Evolutionary conservation across 306 rosid genomes (phyloP), one percentile per base, ranked within the genome.

Genomic region (Lupinus albus): DNA sequence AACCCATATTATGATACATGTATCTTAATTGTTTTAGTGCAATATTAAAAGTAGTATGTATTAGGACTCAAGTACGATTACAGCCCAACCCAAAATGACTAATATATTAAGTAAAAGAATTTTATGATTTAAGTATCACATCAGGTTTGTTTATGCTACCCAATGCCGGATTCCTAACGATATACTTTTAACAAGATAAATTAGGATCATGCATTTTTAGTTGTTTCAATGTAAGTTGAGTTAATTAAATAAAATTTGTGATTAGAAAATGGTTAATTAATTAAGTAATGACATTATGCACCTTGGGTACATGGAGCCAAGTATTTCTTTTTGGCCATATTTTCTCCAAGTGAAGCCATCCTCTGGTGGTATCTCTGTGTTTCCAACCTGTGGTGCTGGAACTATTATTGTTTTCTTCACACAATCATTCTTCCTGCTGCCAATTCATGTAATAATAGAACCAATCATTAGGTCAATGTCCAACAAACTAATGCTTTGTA

Each of bases 291-390:
- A 5, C 0, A 2, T n/a, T n/a, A n/a, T 25, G 30, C 30, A 91
- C 97, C 96, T 91, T 32, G 91, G 94, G 52, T 75, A 68, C 33
- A 11, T 78, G 55, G 77, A 69, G 35, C 91, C 91, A 60, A 85
- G 83, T 11, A 91, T 91, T 70, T 85, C 96, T 70, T 91, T 91
- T 61, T 91, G 96, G 55, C 97, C 97, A 61, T 91, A 91, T 68
- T 91, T 91, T 30, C 97, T 75, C 96, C 97, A 91, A 3, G 89
- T 85, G 75, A 67, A 87, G 5, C 89, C 89, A 55, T 88, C 97
- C 3, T 91, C 97, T 0, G 87, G 91, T 13, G 97, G 97, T 36
- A 85, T 57, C 16, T 86, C 89, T 17, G 89, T 80, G 56, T 88
- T 87, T 64, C 96, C 97, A 6, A 85, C 77, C 64, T 16, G 76